Percentiles rank a stretch among this genome's conserved stretches.
Evolutionary conservation across 164 flowering plant species (phyloP).

Genomic region (Umbilicus rupestris): DNA sequence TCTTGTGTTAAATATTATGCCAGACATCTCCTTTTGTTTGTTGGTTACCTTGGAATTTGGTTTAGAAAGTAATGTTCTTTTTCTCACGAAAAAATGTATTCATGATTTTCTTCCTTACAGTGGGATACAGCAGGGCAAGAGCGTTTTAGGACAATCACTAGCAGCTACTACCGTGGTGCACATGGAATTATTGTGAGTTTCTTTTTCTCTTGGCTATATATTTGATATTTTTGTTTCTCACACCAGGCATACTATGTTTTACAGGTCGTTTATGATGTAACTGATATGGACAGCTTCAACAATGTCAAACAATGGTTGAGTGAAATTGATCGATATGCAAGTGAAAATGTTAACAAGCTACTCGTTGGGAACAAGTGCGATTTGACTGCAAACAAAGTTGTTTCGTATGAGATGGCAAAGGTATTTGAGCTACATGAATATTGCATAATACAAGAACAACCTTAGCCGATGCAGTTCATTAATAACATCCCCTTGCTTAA

Average conservation of each 20-base stretch:
- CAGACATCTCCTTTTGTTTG: constrained; percentile 15
- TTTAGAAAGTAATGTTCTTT: neutral
- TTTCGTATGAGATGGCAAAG: constrained; percentile 38
- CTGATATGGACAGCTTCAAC: constrained; percentile 82
- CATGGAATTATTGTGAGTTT: constrained; percentile 69
- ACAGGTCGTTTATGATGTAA: constrained; percentile 79
- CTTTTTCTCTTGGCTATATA: neutral
- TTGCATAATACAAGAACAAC: neutral
- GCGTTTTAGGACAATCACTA: constrained; percentile 77
- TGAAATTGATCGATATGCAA: constrained; percentile 56
- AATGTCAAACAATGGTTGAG: constrained; percentile 80
- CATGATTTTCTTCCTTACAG: constrained; percentile 20
- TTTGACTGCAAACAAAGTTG: constrained; percentile 49
- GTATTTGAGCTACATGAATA: constrained; percentile 14
- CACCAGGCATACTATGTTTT: neutral
- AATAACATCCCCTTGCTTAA: neutral
- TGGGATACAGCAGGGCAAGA: constrained; percentile 94
- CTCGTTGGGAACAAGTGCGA: constrained; percentile 74
- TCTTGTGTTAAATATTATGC: neutral
- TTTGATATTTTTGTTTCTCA: neutral
- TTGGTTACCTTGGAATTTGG: neutral
- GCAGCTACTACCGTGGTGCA: constrained; percentile 88
- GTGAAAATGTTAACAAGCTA: constrained; percentile 52
- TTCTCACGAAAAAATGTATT: constrained; percentile 1
- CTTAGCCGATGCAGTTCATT: neutral